Evolutionary conservation across 73 alveolate species (phyloP).

Genomic region (Blepharisma stoltei): DNA sequence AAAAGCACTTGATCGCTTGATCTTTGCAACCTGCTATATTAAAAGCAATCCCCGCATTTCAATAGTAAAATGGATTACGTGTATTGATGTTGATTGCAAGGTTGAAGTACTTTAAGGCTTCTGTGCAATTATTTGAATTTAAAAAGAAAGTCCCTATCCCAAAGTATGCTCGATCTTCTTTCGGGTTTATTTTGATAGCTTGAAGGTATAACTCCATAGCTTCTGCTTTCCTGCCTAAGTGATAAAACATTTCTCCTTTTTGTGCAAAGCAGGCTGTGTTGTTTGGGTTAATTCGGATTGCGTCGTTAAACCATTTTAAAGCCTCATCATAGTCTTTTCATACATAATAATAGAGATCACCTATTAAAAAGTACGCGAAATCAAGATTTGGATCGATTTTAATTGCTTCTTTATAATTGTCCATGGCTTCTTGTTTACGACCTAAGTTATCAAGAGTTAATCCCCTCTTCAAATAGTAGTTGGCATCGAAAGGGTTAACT

Average conservation of each 20-base stretch:
- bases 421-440: not conserved
- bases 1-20: not conserved
- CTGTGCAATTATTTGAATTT: not conserved
- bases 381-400: not conserved
- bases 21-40: not conserved
- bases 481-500: not conserved
- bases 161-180: too few species aligned
- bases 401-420: not conserved
- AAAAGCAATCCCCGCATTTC: not conserved
- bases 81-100: not conserved
- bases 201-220: not conserved
- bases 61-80: not conserved
- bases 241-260: not conserved
- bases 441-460: conserved; percentile 16
- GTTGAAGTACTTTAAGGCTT: not conserved
- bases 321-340: not conserved
- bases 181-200: too few species aligned
- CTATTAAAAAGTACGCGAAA: not conserved
- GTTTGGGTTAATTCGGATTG: not conserved
- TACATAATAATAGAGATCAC: too few species aligned
- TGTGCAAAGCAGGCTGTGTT: not conserved
- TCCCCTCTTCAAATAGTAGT: not conserved
- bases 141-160: not conserved
- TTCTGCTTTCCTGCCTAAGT: not conserved
- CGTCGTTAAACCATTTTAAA: not conserved